Evolutionary conservation across 2,329 filamentous ascomycete species (phyloP).

Genomic region (Hansfordia pulvinata): DNA sequence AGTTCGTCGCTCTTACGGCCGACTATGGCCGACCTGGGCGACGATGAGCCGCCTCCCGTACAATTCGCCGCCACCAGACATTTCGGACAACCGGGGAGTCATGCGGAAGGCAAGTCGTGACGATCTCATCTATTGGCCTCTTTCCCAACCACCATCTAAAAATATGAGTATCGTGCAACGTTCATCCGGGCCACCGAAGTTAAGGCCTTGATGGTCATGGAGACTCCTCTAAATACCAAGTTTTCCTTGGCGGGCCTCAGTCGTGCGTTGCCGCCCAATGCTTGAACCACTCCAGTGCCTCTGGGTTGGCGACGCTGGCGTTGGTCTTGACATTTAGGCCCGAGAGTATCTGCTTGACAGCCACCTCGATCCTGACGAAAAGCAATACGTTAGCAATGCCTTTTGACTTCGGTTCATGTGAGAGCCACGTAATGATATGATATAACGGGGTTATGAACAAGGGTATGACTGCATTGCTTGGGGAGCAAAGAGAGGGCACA

Average conservation of each 20-base stretch:
- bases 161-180: too few relatives aligned
- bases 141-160: too few relatives aligned
- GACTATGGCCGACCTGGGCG: too few relatives aligned
- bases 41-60: too few relatives aligned
- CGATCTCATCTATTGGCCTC: too few relatives aligned
- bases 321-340: slow-evolving; percentile 78
- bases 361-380: slow-evolving; percentile 65
- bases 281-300: slow-evolving; percentile 78
- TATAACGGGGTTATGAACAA: not conserved
- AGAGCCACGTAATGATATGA: slow-evolving; percentile 2
- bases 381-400: slow-evolving; percentile 1
- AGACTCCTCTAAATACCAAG: too few relatives aligned
- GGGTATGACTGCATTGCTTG: slow-evolving; percentile 6
- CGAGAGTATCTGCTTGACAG: slow-evolving; percentile 90
- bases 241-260: not conserved
- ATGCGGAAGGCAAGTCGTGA: too few relatives aligned
- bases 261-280: slow-evolving; percentile 52
- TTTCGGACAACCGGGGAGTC: too few relatives aligned
- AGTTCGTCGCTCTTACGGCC: too few relatives aligned
- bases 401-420: not conserved
- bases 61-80: too few relatives aligned
- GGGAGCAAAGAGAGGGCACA: slow-evolving; percentile 19
- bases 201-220: too few relatives aligned
- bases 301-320: slow-evolving; percentile 85
- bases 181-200: too few relatives aligned